Base-by-base conservation (phyloP, 2,329 filamentous ascomycete genomes). In the Botrytis deweyae region DNA sequence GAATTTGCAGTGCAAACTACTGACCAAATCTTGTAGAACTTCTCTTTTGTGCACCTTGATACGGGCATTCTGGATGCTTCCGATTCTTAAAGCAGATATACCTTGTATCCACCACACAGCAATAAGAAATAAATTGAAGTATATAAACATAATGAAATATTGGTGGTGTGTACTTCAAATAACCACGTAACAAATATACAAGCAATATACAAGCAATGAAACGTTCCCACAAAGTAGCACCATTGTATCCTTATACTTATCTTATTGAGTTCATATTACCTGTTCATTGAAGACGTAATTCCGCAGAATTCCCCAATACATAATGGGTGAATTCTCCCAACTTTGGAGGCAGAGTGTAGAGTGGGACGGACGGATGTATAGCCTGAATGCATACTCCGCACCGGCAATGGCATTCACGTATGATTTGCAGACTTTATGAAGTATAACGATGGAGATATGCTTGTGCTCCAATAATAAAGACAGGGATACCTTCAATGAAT, bases 11-110 rank as follows among this genome's bases (percentile, higher is more conserved):
- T 40, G 46, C 22, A 40, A n/a, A 67, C n/a, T 46, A 82, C 85
- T 78, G 75, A 90, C 88, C 77, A 89, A 85, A 80, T 88, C 83
- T 79, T 90, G 88, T 67, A 89, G 79, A 36, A 83, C 80, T 73
- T 84, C 86, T 75, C 87, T 83, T 77, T 86, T 46, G n/a, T 44
- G n/a, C 38, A 29, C 52, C 40, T 46, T 59, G n/a, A 70, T 70
- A 29, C 36, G 67, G 10, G 52, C 67, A 46, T 70, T 70, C 4
- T 38, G 46, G 33, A 70, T 70, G n/a, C 38, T 62, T 12, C 67
- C 67, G 38, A 80, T 70, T 33, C 16, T 49, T 22, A 77, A 73
- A 66, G 80, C 79, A 29, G 80, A 66, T 38, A n/a, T 5, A 4
- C 29, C 44, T 33, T 66, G 64, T 46, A 66, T 29, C 29, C 29